phyloP scores from a whole-genome alignment of 2,329 filamentous ascomycete genomes.

The Cladosporium sp. region DNA sequence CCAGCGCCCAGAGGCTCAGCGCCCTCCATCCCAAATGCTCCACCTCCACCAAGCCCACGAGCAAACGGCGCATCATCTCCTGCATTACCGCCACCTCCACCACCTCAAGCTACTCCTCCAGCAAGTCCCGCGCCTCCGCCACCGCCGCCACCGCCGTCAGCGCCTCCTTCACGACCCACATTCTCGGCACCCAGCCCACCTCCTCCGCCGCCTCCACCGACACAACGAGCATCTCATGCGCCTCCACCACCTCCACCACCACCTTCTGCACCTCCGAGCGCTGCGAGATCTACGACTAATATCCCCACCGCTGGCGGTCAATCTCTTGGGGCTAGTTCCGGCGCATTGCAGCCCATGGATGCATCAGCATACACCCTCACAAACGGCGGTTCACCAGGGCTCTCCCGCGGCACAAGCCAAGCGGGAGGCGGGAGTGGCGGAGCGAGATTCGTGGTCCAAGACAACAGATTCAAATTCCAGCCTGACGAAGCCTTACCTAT shows the following conservation, averaged over 20 bases:
- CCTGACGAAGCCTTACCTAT: slow-evolving; percentile 79
- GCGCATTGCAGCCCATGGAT: slow-evolving; percentile 18
- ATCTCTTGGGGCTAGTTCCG: slow-evolving; percentile 3
- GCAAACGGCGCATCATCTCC: slow-evolving; percentile 47
- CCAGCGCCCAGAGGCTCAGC: slow-evolving; percentile 34
- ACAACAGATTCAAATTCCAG: slow-evolving; percentile 83
- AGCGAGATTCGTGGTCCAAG: slow-evolving; percentile 61
- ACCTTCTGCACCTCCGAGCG: slow-evolving; percentile 22
- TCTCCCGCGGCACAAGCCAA: slow-evolving; percentile 7
- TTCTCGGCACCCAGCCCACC: slow-evolving; percentile 35
- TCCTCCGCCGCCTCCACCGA: slow-evolving; percentile 35
- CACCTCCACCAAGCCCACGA: slow-evolving; percentile 37
- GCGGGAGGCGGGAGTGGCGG: neutral
- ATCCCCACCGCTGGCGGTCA: slow-evolving; percentile 33
- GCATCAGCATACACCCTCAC: slow-evolving; percentile 19
- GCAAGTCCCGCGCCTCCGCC: slow-evolving; percentile 44
- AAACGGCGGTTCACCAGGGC: slow-evolving; percentile 11
- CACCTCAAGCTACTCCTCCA: slow-evolving; percentile 29
- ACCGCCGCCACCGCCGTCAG: slow-evolving; percentile 36
- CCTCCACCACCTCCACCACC: slow-evolving; percentile 13
- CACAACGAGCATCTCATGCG: slow-evolving; percentile 29
- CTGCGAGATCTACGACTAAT: slow-evolving; percentile 20
- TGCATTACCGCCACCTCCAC: slow-evolving; percentile 38
- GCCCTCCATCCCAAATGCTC: slow-evolving; percentile 30
- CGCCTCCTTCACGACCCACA: slow-evolving; percentile 28